Evolutionary conservation across 306 rosid species (phyloP), one percentile per base, ranked within the genome.

Genomic region (Corylus heterophylla): DNA sequence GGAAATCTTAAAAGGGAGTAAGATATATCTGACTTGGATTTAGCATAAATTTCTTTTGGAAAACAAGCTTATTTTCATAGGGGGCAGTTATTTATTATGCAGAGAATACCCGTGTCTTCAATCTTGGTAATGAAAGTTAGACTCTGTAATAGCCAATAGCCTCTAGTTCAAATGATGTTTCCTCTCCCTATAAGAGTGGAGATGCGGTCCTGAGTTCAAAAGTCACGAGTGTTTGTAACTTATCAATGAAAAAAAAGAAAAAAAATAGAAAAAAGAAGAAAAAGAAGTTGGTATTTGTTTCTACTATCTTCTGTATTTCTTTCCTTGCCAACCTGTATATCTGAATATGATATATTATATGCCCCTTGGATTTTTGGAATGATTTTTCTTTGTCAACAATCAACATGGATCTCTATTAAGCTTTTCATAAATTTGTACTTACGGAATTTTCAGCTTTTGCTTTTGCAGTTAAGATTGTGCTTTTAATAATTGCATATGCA

Each of bases 401-500:
- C 35, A 8, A 50, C 74, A 12, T 50, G 16, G 12, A 42, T 69
- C 48, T 73, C 20, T 47, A 68, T 50, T 45, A 10, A n/a, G 22
- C 54, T 82, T 44, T 17, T 74, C 52, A 12, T 3, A 54, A 61
- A 39, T 76, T 52, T 69, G 39, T 45, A 47, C 54, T 1, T 48
- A 29, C 49, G 14, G 14, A 68, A 63, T n/a, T 54, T 75, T 62
- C 8, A 25, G 44, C 39, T 7, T 25, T 49, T 3, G 14, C 7
- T 67, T 37, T 37, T 70, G 45, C 13, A 42, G 48, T 37, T 51
- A 54, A 22, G 74, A 47, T 55, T 67, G 29, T n/a, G 3, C 7
- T 12, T 76, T 48, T 55, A 8, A 51, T 74, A 74, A 54, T 69
- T 76, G 45, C 52, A 80, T 58, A 29, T 74, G 44, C 6, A 52